Base-by-base conservation (phyloP, 2,329 filamentous ascomycete species). In the Passalora sequoiae region DNA sequence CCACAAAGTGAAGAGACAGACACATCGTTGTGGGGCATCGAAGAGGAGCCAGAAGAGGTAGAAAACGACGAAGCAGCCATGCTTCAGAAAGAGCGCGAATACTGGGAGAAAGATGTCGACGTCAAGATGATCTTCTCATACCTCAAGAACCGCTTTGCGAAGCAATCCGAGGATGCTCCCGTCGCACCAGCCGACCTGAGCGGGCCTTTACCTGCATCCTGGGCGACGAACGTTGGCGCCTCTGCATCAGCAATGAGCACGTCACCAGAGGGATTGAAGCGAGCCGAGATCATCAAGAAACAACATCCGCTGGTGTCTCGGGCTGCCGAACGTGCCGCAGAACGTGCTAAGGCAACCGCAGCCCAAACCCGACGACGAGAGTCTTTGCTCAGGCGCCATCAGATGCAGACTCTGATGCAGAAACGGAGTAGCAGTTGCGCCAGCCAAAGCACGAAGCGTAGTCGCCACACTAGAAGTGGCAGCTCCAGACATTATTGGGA, bases 101-200 rank as follows among this genome's bases (percentile, higher is more conserved):
- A 95, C 60, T 98, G 92, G 92, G 89, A 97, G 66, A 82, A 84
- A 47, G 86, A 95, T 41, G 76, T 97, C 4, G 89, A 97, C 59
- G 79, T 96, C 53, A 86, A 85, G 61, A 84, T 95, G 63, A 86
- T 97, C 24, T 97, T 97, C 70, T 81, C 83, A 37, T 97, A 92
- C 61, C 75, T 95, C 21, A 79, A 83, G 45, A 84, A 80, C 13
- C 81, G 86, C 46, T 91, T 94, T 64, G 73, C 79, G 45, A 43
- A 61, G 38, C 38, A 43, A 21, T 36, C 44, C 19, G 31, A 47
- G 2, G 33, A 50, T n/a, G 22, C 40, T 28, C 38, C 47, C 28
- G 29, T 38, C 3, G 17, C 36, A 13, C 25, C 47, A 63, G 47
- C 47, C 21, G 59, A 62, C n/a, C 27, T 39, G 16, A 43, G 44